Percentiles rank a stretch among this genome's conserved stretches.
Conservation (phyloP, 352 stramenopile species). For the Phytophthora vignae region DNA sequence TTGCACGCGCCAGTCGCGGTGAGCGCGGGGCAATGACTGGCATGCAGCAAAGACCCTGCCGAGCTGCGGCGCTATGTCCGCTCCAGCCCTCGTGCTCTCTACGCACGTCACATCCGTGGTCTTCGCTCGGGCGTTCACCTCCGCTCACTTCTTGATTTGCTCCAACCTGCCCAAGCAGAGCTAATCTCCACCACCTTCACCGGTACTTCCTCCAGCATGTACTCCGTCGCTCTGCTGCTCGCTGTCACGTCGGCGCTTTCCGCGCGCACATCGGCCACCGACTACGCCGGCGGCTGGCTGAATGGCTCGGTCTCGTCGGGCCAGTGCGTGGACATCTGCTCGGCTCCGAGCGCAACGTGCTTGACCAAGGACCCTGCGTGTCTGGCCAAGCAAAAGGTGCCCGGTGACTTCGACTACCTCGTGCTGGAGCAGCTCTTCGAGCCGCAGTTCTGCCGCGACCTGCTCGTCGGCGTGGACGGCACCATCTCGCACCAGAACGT, state of each 20-base stretch:
- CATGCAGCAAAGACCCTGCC: slow-evolving; percentile 18
- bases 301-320: slow-evolving; percentile 40
- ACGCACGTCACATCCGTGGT: slow-evolving; percentile 25
- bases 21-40: slow-evolving; percentile 14
- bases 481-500: slow-evolving; percentile 87
- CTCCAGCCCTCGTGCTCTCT: slow-evolving; percentile 25
- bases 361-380: slow-evolving; percentile 59
- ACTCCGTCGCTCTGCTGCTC: slow-evolving; percentile 30
- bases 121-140: slow-evolving; percentile 11
- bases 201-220: slow-evolving; percentile 25
- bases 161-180: slow-evolving; percentile 24
- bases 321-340: slow-evolving; percentile 82
- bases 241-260: slow-evolving; percentile 21
- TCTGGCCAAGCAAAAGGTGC: slow-evolving; percentile 66
- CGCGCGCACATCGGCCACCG: slow-evolving; percentile 35
- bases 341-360: slow-evolving; percentile 65
- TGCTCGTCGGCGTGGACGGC: slow-evolving; percentile 72
- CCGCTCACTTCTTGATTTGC: slow-evolving; percentile 31
- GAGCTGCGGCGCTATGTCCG: slow-evolving; percentile 6
- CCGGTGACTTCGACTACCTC: slow-evolving; percentile 82
- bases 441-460: slow-evolving; percentile 82
- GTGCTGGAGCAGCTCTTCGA: slow-evolving; percentile 83
- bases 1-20: slow-evolving; percentile 23
- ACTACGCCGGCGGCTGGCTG: slow-evolving; percentile 73
- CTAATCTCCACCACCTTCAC: slow-evolving; percentile 14